Percentiles rank a stretch among this genome's conserved stretches.
These are phyloP conservation scores for Entomortierella chlamydospora DNA, from an alignment of 192 early-diverging fungal species.

Conservation along the genomic window DNA sequence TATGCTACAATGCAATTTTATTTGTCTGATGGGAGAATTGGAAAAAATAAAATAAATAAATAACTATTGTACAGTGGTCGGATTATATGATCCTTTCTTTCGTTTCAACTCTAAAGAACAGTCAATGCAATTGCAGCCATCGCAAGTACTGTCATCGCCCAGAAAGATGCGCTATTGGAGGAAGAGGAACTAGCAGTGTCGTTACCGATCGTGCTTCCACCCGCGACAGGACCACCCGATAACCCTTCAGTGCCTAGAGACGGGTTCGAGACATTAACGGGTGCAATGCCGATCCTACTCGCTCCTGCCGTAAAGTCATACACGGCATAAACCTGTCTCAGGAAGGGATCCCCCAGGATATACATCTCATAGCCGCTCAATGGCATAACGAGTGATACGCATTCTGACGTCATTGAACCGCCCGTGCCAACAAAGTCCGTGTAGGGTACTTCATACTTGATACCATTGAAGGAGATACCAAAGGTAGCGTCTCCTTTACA, in stretches of 20 bases:
- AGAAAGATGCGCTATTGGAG: not conserved
- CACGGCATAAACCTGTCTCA: conserved; percentile 45
- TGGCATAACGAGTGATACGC: conserved; percentile 45
- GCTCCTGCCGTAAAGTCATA: conserved; percentile 52
- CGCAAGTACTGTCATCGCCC: not conserved
- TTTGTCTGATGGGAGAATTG: too few relatives aligned
- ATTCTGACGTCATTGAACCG: conserved; percentile 9
- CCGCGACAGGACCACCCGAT: conserved; percentile 32
- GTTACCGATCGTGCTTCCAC: conserved; percentile 19
- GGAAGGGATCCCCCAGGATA: conserved; percentile 48
- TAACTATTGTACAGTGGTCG: too few relatives aligned
- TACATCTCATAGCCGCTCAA: conserved; percentile 45
- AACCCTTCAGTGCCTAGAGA: conserved; percentile 38
- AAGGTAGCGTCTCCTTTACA: conserved; percentile 39
- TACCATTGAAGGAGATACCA: conserved; percentile 34
- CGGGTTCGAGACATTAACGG: conserved; percentile 8
- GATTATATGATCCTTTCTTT: too few relatives aligned
- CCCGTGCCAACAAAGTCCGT: conserved; percentile 30
- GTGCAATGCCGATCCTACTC: conserved; percentile 34
- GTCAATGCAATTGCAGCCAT: too few relatives aligned
- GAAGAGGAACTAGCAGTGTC: not conserved
- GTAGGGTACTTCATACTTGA: conserved; percentile 46
- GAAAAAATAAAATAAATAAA: too few relatives aligned
- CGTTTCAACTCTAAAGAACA: too few relatives aligned
- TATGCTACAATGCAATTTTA: not conserved